These are phyloP conservation scores for Rubus parviflorus DNA, from an alignment of 306 rosid genomes.

Conservation along the genomic window DNA sequence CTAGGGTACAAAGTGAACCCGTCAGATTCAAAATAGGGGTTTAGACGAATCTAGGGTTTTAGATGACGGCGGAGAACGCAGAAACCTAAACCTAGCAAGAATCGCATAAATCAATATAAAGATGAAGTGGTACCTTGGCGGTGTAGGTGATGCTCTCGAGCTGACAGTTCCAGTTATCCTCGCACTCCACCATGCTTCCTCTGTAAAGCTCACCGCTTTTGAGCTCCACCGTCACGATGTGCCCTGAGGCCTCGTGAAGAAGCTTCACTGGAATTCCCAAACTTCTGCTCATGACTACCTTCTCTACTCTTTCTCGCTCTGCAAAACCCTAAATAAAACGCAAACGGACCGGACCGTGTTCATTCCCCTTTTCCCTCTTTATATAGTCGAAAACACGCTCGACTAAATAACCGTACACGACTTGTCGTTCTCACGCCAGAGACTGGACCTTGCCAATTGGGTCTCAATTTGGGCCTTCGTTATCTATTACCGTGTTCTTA, in stretches of 20 bases:
- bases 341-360: background rate
- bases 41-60: slow-evolving; percentile 16
- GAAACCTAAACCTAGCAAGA: background rate
- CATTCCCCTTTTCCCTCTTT: background rate
- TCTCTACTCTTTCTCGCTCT: slow-evolving; percentile 4
- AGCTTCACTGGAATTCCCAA: slow-evolving; percentile 99
- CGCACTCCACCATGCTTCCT: slow-evolving; percentile 97
- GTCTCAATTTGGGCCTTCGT: background rate
- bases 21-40: slow-evolving; percentile 11
- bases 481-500: background rate
- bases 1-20: background rate
- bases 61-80: background rate
- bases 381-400: background rate
- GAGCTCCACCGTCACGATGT: slow-evolving; percentile 90
- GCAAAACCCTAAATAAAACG: slow-evolving; percentile 45
- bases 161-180: slow-evolving; percentile 99
- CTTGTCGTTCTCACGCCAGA: background rate
- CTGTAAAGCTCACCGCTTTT: slow-evolving; percentile 98
- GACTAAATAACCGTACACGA: background rate
- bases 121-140: slow-evolving; percentile 60
- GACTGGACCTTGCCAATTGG: background rate
- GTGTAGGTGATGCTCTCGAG: slow-evolving; percentile 98
- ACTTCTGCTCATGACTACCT: slow-evolving; percentile 78
- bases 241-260: slow-evolving; percentile 97
- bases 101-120: background rate